phyloP scores from a whole-genome alignment of 148 eudicot genomes.

The Cornus florida region DNA sequence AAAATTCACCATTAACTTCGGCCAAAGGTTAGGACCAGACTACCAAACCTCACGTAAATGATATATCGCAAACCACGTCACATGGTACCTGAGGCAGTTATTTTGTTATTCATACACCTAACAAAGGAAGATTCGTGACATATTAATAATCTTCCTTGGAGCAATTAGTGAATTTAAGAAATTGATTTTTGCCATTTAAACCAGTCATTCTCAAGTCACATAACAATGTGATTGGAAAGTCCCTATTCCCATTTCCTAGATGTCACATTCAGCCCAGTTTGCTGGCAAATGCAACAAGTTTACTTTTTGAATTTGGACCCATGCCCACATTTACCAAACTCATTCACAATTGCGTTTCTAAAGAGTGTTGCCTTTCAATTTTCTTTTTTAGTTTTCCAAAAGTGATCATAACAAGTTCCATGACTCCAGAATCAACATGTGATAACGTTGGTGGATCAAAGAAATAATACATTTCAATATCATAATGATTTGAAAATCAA shows the following conservation, averaged over 20 bases:
- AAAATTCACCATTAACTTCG: no score
- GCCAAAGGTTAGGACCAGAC: no score
- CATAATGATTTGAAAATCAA: no score
- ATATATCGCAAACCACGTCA: no score
- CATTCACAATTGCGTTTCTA: background rate
- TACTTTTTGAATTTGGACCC: background rate
- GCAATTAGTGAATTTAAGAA: no score
- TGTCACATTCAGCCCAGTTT: background rate
- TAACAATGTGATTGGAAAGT: background rate
- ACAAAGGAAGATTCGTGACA: background rate
- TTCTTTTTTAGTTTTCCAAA: background rate
- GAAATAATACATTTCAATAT: background rate
- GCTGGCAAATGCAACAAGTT: background rate
- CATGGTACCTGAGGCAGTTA: no score
- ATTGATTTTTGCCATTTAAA: no score
- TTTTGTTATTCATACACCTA: background rate
- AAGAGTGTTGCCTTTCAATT: no score
- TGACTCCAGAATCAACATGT: background rate
- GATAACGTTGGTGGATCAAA: background rate
- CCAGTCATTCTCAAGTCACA: no score
- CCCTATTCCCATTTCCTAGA: background rate
- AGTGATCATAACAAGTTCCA: background rate
- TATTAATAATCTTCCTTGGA: no score
- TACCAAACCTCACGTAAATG: no score
- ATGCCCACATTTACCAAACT: background rate